Percentiles rank a stretch among this genome's conserved stretches.
Conservation (phyloP, 352 stramenopile species). For the Pythium angustatum region DNA sequence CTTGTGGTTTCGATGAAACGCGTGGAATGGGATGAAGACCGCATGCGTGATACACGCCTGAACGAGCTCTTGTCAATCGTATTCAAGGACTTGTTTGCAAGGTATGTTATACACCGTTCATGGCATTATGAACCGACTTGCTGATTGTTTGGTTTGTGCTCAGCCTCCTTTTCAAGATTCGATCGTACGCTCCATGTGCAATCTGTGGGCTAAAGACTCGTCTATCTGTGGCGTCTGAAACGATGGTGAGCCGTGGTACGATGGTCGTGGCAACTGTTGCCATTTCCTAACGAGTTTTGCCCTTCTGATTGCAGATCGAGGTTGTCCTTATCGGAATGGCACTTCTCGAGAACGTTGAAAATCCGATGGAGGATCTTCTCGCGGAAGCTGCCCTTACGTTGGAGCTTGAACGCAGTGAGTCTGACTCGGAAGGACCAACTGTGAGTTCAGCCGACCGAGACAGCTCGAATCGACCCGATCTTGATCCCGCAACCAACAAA, state of each 20-base stretch:
- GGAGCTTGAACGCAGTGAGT: slow-evolving; percentile 31
- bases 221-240: slow-evolving; percentile 71
- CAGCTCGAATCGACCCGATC: not conserved
- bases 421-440: slow-evolving; percentile 16
- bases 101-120: too few species aligned
- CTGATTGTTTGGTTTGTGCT: not conserved
- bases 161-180: slow-evolving; percentile 73
- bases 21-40: slow-evolving; percentile 86
- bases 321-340: slow-evolving; percentile 85
- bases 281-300: too few species aligned
- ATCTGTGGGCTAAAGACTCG: slow-evolving; percentile 84
- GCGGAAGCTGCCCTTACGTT: slow-evolving; percentile 44
- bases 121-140: too few species aligned
- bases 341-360: slow-evolving; percentile 57
- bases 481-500: slow-evolving; percentile 26
- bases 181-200: slow-evolving; percentile 75
- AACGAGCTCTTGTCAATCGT: slow-evolving; percentile 83
- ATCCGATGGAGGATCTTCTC: slow-evolving; percentile 49
- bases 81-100: slow-evolving; percentile 86
- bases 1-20: slow-evolving; percentile 87
- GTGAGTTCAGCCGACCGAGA: slow-evolving; percentile 11
- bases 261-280: too few species aligned
- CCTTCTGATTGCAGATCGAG: slow-evolving; percentile 55
- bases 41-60: slow-evolving; percentile 82
- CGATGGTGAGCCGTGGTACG: too few species aligned